These are phyloP conservation scores for Eucalyptus virginea DNA, from an alignment of 345 rosid genomes.

Conservation along the genomic window DNA sequence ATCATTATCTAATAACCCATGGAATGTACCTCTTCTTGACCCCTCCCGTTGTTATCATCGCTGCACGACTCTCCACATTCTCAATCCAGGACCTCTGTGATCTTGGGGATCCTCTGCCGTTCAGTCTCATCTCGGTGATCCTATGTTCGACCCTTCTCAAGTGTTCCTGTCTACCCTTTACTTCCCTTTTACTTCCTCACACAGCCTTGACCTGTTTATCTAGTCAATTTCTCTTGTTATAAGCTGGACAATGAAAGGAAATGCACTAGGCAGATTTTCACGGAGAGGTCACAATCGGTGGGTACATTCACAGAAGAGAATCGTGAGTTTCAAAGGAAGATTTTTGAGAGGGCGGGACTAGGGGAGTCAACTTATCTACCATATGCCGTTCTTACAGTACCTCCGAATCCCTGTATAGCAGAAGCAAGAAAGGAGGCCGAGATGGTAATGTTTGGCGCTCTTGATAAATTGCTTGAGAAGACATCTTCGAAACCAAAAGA, in stretches of 20 bases:
- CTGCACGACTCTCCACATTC: slow-evolving; percentile 27
- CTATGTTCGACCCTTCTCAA: slow-evolving; percentile 25
- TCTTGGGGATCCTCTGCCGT: slow-evolving; percentile 40
- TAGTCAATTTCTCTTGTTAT: slow-evolving; percentile 31
- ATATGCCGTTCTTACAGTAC: slow-evolving; percentile 19
- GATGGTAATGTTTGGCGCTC: slow-evolving; percentile 35
- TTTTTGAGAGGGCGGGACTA: slow-evolving; percentile 40
- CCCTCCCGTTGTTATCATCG: slow-evolving; percentile 22
- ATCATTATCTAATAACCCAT: slow-evolving; percentile 24
- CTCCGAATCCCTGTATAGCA: slow-evolving; percentile 30
- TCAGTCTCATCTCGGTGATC: slow-evolving; percentile 31
- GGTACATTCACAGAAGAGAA: slow-evolving; percentile 26
- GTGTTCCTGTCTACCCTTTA: slow-evolving; percentile 33
- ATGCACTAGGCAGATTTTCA: slow-evolving; percentile 20
- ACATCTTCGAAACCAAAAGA: slow-evolving; percentile 29
- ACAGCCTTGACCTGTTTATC: slow-evolving; percentile 29
- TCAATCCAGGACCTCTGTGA: slow-evolving; percentile 19
- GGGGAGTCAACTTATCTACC: slow-evolving; percentile 35
- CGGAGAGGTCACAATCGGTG: slow-evolving; percentile 10
- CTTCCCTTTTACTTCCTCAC: slow-evolving; percentile 31
- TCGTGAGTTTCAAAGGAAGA: slow-evolving; percentile 30
- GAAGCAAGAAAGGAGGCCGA: slow-evolving; percentile 44
- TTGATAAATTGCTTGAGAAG: slow-evolving; percentile 33
- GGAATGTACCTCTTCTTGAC: slow-evolving; percentile 22
- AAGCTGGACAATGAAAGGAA: slow-evolving; percentile 25